Conservation (phyloP, 768 basidiomycete genomes). For the Glaciozyma antarctica region DNA sequence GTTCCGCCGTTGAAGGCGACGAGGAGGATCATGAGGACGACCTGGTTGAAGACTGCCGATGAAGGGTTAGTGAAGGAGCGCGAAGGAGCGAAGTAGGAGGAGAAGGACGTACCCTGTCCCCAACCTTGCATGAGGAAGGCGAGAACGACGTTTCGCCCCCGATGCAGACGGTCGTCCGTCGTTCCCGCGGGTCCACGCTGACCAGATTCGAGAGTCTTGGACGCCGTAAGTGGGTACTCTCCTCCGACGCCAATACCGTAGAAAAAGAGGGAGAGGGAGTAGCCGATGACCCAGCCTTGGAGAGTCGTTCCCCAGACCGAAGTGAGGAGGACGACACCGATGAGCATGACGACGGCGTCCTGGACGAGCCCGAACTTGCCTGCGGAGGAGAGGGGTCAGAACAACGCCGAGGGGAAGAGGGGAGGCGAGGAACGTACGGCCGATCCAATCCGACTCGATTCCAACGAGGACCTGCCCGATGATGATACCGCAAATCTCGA, state of each 20-base stretch:
- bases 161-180: constrained; percentile 42
- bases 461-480: constrained; percentile 41
- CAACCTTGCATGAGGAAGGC: constrained; percentile 44
- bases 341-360: constrained; percentile 42
- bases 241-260: constrained; percentile 30
- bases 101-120: constrained; percentile 11
- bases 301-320: constrained; percentile 42
- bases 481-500: constrained; percentile 43
- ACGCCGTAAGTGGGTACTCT: constrained; percentile 43
- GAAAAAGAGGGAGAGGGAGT: constrained; percentile 41
- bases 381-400: neutral
- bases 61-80: neutral
- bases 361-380: constrained; percentile 39
- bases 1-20: constrained; percentile 41
- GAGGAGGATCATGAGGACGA: constrained; percentile 40
- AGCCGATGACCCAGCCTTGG: constrained; percentile 43
- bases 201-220: constrained; percentile 40
- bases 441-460: constrained; percentile 43
- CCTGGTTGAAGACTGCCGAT: constrained; percentile 34
- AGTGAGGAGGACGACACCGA: constrained; percentile 43
- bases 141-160: constrained; percentile 42
- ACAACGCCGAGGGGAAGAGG: neutral
- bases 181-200: constrained; percentile 32
- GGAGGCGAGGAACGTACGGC: constrained; percentile 28
- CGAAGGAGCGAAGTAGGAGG: constrained; percentile 10